These are phyloP conservation scores for Rhizodiscina lignyota DNA, from an alignment of 495 filamentous ascomycete genomes.

Conservation along the genomic window DNA sequence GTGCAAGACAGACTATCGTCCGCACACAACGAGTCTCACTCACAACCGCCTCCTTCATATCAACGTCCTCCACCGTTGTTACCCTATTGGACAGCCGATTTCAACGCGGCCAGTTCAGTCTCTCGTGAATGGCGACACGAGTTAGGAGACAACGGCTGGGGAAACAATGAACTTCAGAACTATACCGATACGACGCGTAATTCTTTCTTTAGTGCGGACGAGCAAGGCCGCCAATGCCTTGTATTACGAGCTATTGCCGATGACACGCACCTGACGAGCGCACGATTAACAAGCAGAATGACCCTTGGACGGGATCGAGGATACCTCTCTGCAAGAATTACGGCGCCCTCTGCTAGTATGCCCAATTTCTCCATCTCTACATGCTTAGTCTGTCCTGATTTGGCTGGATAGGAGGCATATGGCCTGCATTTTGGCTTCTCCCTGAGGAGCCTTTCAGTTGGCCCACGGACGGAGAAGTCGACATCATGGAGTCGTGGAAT, in stretches of 20 bases:
- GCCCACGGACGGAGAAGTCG: slow-evolving; percentile 17
- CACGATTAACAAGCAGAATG: slow-evolving; percentile 22
- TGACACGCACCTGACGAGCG: slow-evolving; percentile 17
- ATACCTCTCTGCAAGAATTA: slow-evolving; percentile 18
- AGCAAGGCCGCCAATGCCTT: too few relatives aligned
- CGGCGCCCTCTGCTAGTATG: slow-evolving; percentile 24
- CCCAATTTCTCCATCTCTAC: too few relatives aligned
- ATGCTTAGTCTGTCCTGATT: too few relatives aligned
- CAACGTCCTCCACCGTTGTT: too few relatives aligned
- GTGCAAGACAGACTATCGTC: too few relatives aligned
- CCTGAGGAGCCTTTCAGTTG: slow-evolving; percentile 24
- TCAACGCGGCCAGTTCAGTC: slow-evolving; percentile 18
- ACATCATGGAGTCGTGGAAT: slow-evolving; percentile 17
- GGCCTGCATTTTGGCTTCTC: slow-evolving; percentile 30
- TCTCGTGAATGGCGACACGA: slow-evolving; percentile 22
- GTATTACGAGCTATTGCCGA: slow-evolving; percentile 23
- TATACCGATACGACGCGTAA: slow-evolving; percentile 21
- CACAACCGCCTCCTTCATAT: too few relatives aligned
- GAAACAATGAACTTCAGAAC: slow-evolving; percentile 29
- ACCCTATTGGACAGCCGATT: slow-evolving; percentile 23
- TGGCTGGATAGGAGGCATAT: too few relatives aligned
- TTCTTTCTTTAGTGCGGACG: slow-evolving; percentile 23
- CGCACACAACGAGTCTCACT: too few relatives aligned
- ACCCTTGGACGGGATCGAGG: slow-evolving; percentile 23
- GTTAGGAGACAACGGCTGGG: slow-evolving; percentile 28